These are phyloP conservation scores for Diospyros lotus DNA, from an alignment of 148 eudicot genomes.

Conservation along the genomic window DNA sequence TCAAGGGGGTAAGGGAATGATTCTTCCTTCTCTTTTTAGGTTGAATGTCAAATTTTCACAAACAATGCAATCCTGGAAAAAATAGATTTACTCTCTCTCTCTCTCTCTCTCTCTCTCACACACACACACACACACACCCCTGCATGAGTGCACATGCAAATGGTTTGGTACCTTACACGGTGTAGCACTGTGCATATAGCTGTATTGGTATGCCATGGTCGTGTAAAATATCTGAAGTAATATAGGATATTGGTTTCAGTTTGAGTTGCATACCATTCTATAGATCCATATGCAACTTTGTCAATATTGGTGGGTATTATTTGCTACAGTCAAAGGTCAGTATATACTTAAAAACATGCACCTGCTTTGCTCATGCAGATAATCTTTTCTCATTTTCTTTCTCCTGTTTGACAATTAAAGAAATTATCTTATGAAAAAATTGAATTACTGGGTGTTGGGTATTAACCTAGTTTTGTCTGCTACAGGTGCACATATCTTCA, in stretches of 20 bases:
- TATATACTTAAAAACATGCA: not conserved
- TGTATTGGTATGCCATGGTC: not conserved
- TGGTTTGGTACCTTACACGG: no score
- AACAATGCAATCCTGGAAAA: no score
- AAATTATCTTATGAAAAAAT: not conserved
- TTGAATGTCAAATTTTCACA: no score
- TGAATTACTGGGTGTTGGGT: not conserved
- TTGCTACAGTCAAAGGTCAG: not conserved
- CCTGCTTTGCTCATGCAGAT: not conserved
- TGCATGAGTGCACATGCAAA: no score
- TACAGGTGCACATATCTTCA: conserved; percentile 69
- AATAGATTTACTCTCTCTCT: no score
- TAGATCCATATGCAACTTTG: not conserved
- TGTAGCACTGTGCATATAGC: not conserved
- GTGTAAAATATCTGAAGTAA: not conserved
- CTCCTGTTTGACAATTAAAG: not conserved
- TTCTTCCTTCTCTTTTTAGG: no score
- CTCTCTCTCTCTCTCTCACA: no score
- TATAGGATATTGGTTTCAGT: not conserved
- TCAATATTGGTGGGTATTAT: not conserved
- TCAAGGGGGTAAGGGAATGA: no score
- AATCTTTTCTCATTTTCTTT: not conserved
- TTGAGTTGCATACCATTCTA: not conserved
- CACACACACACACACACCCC: no score
- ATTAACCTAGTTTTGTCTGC: conserved; percentile 6